A percentile compares a stretch with the other conserved stretches of the same genome.
These are phyloP conservation scores for Rhodomyrtus psidioides DNA, from an alignment of 441 rosid species.

Conservation along the genomic window DNA sequence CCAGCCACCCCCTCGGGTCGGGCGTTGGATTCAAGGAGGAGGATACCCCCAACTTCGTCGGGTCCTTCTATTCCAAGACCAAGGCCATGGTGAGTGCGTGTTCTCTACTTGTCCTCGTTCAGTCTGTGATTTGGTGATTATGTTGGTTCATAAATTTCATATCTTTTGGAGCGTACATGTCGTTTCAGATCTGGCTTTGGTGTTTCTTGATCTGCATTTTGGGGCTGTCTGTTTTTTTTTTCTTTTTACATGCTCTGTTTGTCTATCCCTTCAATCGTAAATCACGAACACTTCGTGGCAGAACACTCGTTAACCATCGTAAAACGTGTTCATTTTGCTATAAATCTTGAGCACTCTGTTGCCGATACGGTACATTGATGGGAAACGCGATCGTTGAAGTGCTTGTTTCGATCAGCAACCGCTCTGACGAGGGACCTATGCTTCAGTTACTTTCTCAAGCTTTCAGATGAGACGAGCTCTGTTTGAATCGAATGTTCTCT, in stretches of 20 bases:
- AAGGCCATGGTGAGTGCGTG: slow-evolving; percentile 69
- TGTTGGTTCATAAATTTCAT: neutral
- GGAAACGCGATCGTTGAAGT: neutral
- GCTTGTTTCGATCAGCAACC: neutral
- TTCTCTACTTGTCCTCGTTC: neutral
- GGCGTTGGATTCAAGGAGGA: slow-evolving; percentile 86
- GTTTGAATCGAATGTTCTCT: neutral
- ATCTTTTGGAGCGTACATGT: neutral
- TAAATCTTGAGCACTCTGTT: neutral
- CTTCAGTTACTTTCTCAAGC: neutral
- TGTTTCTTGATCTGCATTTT: neutral
- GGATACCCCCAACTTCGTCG: slow-evolving; percentile 76
- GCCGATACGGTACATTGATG: neutral
- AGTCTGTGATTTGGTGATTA: neutral
- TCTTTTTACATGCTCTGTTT: neutral
- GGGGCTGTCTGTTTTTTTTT: neutral
- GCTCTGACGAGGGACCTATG: neutral
- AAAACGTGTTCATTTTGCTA: neutral
- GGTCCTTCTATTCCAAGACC: slow-evolving; percentile 88
- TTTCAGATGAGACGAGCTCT: neutral
- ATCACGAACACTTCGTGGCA: neutral
- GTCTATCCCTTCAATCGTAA: neutral
- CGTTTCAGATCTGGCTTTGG: neutral
- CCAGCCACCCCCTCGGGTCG: slow-evolving; percentile 54
- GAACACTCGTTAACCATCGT: neutral